Conservation (phyloP, 495 filamentous ascomycete genomes). For the Chlorociboria aeruginascens region DNA sequence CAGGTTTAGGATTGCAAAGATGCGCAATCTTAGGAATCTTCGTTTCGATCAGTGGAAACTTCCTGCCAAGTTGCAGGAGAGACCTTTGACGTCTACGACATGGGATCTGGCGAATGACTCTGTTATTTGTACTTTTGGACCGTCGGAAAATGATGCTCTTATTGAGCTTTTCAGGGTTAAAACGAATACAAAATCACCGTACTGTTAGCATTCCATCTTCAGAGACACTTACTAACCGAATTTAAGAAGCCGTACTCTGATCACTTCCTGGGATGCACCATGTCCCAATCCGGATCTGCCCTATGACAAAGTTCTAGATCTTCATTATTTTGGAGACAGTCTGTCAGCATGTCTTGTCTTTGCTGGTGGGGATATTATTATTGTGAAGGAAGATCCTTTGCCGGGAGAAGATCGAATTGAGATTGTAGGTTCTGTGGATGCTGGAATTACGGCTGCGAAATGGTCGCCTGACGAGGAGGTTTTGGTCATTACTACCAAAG, state of each 20-base stretch:
- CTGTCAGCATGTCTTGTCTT: conserved; percentile 67
- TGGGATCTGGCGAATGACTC: conserved; percentile 68
- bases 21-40: conserved; percentile 73
- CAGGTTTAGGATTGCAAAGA: conserved; percentile 25
- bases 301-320: conserved; percentile 57
- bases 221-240: conserved; percentile 1
- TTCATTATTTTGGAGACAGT: conserved; percentile 79
- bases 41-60: conserved; percentile 45
- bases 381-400: conserved; percentile 67
- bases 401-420: conserved; percentile 66
- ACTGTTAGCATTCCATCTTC: background rate
- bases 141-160: conserved; percentile 43
- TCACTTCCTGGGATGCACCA: conserved; percentile 82
- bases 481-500: conserved; percentile 67
- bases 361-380: conserved; percentile 81
- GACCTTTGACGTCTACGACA: conserved; percentile 54
- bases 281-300: conserved; percentile 55
- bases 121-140: conserved; percentile 59
- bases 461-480: conserved; percentile 97
- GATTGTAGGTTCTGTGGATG: conserved; percentile 86
- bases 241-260: conserved; percentile 28
- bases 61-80: conserved; percentile 32
- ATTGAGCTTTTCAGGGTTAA: conserved; percentile 54
- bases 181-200: conserved; percentile 20
- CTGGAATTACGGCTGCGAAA: conserved; percentile 74